Evolutionary conservation across 768 basidiomycete genomes (phyloP).

Genomic region (Boletus rubescentipes): DNA sequence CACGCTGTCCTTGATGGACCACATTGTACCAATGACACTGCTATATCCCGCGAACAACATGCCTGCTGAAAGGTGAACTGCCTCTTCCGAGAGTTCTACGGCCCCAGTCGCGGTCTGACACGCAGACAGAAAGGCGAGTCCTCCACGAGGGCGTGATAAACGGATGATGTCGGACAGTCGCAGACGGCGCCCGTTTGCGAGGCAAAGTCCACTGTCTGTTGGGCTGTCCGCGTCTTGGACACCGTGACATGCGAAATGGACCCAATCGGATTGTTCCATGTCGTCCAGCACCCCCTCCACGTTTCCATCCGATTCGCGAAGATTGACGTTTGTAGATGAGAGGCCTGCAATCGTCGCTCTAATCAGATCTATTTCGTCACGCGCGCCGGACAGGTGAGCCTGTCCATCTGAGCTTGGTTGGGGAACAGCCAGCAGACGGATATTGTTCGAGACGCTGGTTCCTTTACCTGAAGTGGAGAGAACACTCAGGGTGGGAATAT

Average conservation of each 20-base stretch:
- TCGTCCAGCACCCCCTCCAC: neutral
- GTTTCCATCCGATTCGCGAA: neutral
- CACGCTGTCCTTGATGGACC: slow-evolving; percentile 35
- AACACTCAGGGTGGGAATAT: slow-evolving; percentile 25
- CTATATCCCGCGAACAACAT: slow-evolving; percentile 34
- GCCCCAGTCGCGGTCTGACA: slow-evolving; percentile 42
- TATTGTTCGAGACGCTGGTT: neutral
- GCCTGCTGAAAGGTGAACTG: slow-evolving; percentile 39
- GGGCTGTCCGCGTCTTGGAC: slow-evolving; percentile 11
- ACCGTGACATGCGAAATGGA: slow-evolving; percentile 35
- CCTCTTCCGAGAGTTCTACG: slow-evolving; percentile 34
- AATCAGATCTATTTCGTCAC: slow-evolving; percentile 26
- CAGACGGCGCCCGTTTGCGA: too few species aligned
- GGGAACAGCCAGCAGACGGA: slow-evolving; percentile 6
- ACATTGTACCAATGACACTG: slow-evolving; percentile 41
- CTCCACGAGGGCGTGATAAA: slow-evolving; percentile 7
- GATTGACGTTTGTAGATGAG: neutral
- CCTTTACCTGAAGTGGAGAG: neutral
- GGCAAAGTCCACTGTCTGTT: too few species aligned
- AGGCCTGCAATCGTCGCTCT: neutral
- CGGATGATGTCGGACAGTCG: too few species aligned
- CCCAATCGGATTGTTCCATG: slow-evolving; percentile 3
- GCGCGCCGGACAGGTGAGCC: neutral
- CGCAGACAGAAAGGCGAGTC: slow-evolving; percentile 44
- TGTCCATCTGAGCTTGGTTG: slow-evolving; percentile 10